phyloP scores from a whole-genome alignment of 768 basidiomycete genomes.

The Phanerochaete carnosa region DNA sequence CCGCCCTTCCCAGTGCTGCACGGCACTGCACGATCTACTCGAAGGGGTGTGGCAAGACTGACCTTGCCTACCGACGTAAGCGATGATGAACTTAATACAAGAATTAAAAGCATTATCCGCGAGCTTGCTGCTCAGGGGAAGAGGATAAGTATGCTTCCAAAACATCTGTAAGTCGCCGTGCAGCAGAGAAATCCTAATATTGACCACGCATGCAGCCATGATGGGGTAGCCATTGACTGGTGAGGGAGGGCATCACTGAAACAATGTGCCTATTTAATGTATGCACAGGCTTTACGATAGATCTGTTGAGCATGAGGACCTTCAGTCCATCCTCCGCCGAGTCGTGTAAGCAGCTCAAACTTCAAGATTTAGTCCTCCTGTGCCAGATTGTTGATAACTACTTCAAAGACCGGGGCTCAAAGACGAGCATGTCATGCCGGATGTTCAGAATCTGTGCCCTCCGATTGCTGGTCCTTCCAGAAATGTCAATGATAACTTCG shows the following conservation, averaged over 20 bases:
- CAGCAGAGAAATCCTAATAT: background rate
- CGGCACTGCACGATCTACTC: no score
- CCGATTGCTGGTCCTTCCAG: background rate
- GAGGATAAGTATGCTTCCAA: background rate
- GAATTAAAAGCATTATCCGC: background rate
- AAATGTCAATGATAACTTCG: no score
- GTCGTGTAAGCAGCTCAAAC: background rate
- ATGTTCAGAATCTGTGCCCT: background rate
- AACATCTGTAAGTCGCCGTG: background rate
- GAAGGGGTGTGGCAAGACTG: background rate
- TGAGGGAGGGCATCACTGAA: background rate
- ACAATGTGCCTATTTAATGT: background rate
- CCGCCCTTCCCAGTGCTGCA: no score
- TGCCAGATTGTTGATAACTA: background rate
- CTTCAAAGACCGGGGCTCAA: background rate
- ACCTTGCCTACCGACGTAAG: background rate
- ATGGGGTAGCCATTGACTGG: constrained; percentile 8
- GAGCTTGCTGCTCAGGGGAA: background rate
- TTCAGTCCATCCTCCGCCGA: background rate
- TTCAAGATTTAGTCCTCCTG: background rate
- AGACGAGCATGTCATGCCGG: background rate
- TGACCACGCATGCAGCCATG: background rate
- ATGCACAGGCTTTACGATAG: background rate
- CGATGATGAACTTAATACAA: background rate
- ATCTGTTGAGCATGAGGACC: background rate